Conservation (phyloP, 2,329 filamentous ascomycete genomes). For the Podosphaera fusca region DNA sequence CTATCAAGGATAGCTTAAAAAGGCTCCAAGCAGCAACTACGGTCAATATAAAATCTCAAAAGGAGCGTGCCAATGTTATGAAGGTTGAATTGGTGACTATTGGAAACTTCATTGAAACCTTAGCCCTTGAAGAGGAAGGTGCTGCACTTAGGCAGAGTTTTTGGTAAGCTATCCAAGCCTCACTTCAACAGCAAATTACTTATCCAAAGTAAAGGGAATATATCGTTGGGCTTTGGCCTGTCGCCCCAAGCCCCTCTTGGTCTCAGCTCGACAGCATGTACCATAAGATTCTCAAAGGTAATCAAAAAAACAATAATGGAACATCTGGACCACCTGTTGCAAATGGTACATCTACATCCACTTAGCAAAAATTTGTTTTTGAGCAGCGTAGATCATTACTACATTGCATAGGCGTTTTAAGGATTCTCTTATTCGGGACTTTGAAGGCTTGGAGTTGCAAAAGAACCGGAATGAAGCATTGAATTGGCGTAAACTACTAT, state of each 20-base stretch:
- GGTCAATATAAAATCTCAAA: slow-evolving; percentile 36
- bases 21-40: slow-evolving; percentile 36
- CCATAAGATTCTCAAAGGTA: slow-evolving; percentile 9
- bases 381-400: not conserved
- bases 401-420: not conserved
- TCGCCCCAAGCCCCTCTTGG: slow-evolving; percentile 10
- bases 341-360: slow-evolving; percentile 5
- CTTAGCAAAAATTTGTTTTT: not conserved
- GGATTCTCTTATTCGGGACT: not conserved
- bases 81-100: slow-evolving; percentile 36
- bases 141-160: slow-evolving; percentile 12
- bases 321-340: slow-evolving; percentile 2
- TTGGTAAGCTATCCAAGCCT: slow-evolving; percentile 11
- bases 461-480: not conserved
- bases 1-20: slow-evolving; percentile 35
- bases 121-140: slow-evolving; percentile 11
- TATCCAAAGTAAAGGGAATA: slow-evolving; percentile 13
- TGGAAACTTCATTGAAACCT: slow-evolving; percentile 34
- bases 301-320: slow-evolving; percentile 3
- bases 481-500: not conserved
- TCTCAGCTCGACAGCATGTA: slow-evolving; percentile 14
- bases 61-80: slow-evolving; percentile 36
- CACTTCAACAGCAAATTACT: not conserved
- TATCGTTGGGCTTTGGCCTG: slow-evolving; percentile 16
- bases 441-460: not conserved